phyloP scores from a whole-genome alignment of 352 stramenopile species.

The Peronosclerospora sorghi region DNA sequence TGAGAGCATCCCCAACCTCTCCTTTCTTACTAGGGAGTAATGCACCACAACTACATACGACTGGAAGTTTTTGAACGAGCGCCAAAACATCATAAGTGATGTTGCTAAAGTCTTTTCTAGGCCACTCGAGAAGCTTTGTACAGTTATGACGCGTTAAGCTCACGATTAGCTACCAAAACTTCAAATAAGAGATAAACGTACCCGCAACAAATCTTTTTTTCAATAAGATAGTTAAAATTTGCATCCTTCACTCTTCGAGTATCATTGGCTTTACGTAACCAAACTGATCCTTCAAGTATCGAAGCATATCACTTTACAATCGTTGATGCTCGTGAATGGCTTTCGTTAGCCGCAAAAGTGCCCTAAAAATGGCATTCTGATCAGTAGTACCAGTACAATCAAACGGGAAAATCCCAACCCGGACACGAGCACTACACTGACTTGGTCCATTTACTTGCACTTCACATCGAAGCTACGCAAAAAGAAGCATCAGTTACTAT shows the following conservation, averaged over 20 bases:
- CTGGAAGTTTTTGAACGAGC: conserved; percentile 25
- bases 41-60: conserved; percentile 20
- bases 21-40: conserved; percentile 20
- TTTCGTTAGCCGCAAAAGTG: conserved; percentile 25
- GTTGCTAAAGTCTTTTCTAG: conserved; percentile 8
- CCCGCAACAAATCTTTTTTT: conserved; percentile 29
- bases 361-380: conserved; percentile 39
- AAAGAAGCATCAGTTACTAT: conserved; percentile 5
- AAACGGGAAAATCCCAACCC: conserved; percentile 32
- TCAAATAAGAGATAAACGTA: conserved; percentile 10
- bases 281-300: conserved; percentile 31
- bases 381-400: conserved; percentile 20
- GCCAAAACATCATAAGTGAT: conserved; percentile 26
- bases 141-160: conserved; percentile 6
- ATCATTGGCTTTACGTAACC: conserved; percentile 20
- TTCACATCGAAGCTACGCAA: conserved; percentile 38
- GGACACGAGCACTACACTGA: conserved; percentile 20
- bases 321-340: conserved; percentile 29
- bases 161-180: not conserved
- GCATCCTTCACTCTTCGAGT: conserved; percentile 35
- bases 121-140: conserved; percentile 15
- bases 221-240: conserved; percentile 36
- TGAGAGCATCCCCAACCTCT: conserved; percentile 28
- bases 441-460: conserved; percentile 8
- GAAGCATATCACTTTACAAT: conserved; percentile 34